These are phyloP conservation scores for Albifimbria verrucaria DNA, from an alignment of 2,329 filamentous ascomycete genomes.

Conservation along the genomic window DNA sequence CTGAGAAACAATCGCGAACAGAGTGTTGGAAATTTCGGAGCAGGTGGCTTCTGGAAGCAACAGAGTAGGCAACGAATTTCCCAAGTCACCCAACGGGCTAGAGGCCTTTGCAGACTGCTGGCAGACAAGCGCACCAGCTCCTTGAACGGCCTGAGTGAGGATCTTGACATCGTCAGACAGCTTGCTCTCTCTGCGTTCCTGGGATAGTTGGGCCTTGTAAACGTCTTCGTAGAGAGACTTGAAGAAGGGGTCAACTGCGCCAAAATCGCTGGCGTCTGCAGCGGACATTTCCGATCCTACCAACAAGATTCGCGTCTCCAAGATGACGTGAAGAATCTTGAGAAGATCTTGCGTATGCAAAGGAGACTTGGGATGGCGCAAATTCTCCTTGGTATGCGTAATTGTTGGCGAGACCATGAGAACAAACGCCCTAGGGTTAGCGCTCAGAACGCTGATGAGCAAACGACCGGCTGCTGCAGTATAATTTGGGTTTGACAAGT, in stretches of 20 bases:
- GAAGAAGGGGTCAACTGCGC: conserved; percentile 32
- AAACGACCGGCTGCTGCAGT: conserved; percentile 50
- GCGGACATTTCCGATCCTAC: conserved; percentile 26
- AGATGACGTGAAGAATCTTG: conserved; percentile 46
- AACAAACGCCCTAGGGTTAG: conserved; percentile 45
- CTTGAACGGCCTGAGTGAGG: conserved; percentile 41
- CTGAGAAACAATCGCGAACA: conserved; percentile 27
- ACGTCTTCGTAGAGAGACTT: conserved; percentile 40
- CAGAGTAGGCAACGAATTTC: conserved; percentile 13
- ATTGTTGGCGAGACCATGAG: conserved; percentile 43
- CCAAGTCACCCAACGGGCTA: conserved; percentile 1
- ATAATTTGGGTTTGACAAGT: conserved; percentile 51
- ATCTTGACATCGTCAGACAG: conserved; percentile 37
- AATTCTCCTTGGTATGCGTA: conserved; percentile 46
- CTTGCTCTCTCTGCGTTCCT: conserved; percentile 20
- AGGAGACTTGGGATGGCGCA: conserved; percentile 47
- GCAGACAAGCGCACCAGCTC: conserved; percentile 41
- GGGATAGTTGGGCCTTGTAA: conserved; percentile 34
- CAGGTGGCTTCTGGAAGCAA: conserved; percentile 32
- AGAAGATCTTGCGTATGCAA: conserved; percentile 51
- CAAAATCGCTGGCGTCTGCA: conserved; percentile 36
- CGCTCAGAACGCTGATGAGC: conserved; percentile 47
- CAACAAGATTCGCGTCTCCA: conserved; percentile 43
- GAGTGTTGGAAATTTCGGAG: conserved; percentile 32
- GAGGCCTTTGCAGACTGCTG: conserved; percentile 29